These are phyloP conservation scores for Geotrichum phurueaensis DNA, from an alignment of 1,139 yeast species.

Conservation along the genomic window DNA sequence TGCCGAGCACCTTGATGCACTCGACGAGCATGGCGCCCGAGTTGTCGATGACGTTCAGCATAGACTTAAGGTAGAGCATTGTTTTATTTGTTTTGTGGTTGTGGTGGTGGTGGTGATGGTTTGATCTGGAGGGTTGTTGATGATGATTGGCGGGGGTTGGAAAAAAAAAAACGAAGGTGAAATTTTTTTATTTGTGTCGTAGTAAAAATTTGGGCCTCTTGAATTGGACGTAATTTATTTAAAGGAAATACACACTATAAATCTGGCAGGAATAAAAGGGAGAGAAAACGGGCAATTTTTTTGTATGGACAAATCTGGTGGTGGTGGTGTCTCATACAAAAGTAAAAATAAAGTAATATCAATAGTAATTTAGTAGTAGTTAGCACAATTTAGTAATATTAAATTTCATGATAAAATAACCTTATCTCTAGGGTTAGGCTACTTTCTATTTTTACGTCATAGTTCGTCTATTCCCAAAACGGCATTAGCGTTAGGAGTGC, in stretches of 20 bases:
- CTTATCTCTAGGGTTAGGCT: too few species aligned
- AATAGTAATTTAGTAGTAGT: too few species aligned
- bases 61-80: slow-evolving; percentile 85
- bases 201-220: neutral
- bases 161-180: neutral
- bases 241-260: too few species aligned
- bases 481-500: neutral
- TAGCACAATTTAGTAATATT: too few species aligned
- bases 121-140: neutral
- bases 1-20: slow-evolving; percentile 90
- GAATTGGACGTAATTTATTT: neutral
- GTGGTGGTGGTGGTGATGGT: neutral
- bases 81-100: neutral
- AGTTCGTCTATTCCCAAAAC: too few species aligned
- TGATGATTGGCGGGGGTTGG: neutral
- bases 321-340: too few species aligned
- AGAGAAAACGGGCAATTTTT: too few species aligned
- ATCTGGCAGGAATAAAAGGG: too few species aligned
- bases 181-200: neutral
- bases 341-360: too few species aligned
- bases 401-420: too few species aligned
- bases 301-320: too few species aligned
- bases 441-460: too few species aligned
- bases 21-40: slow-evolving; percentile 94
- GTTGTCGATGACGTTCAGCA: slow-evolving; percentile 86